Base-by-base conservation (phyloP, 495 filamentous ascomycete species). In the Neurospora sp. region DNA sequence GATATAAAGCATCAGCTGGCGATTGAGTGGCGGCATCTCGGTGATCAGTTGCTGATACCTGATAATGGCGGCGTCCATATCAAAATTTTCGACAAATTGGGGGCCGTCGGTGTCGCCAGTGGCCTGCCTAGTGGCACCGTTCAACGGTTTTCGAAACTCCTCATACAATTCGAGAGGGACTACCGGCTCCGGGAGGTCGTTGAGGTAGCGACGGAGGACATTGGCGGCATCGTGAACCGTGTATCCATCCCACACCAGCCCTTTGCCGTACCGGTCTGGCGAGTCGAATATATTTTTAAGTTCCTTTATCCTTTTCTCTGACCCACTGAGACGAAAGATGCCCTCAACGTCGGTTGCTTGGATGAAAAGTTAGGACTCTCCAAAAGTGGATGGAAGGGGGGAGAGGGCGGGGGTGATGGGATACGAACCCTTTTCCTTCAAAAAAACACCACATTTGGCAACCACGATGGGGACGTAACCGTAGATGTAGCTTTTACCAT, bases 211-310 rank as follows among this genome's bases (percentile, higher is more conserved):
- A 71, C 96, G 90, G 45, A 99, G 88, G 68, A 99, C 95, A 77
- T 98, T 98, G 76, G 96, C 96, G 20, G 96, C 96, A 88, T 99
- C 96, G 82, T 99, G 96, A 18, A 99, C 96, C 1, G 96, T 99
- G 82, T 97, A 99, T 18, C 96, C 96, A 65, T 92, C 90, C 96
- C 96, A 99, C 78, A 98, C 92, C 53, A 98, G 83, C 18, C 96
- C 96, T 81, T 99, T 99, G 41, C 96, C 96, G 80, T 97, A 99
- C 70, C 94, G 88, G 76, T 98, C 96, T 40, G 96, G 96, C 0
- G 96, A 96, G 78, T 99, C 90, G 79, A 99, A 99, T 8, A 93
- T 88, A 53, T 86, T 88, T 80, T 96, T 93, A 1, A 99, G 86
- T 77, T 99, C 96, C 81, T 98, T 98, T 81, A 99, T 99, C 69